Evolutionary conservation across 75 land plant genomes (phyloP), one percentile per base, ranked within the genome.

Genomic region (Larix kaempferi): DNA sequence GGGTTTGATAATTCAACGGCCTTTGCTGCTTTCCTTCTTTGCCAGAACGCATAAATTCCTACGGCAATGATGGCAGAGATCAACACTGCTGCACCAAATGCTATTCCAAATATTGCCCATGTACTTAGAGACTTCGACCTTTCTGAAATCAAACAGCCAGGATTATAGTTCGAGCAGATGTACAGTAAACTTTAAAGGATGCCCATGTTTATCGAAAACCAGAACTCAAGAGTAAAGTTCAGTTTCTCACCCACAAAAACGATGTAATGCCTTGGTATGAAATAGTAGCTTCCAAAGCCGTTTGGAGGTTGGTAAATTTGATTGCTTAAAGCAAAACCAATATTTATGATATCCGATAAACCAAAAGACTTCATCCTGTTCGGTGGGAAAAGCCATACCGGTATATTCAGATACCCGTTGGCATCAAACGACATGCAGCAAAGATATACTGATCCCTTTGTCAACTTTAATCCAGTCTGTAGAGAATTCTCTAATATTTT

Each of bases 391-490:
- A 90, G 27, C 52, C 74, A 19, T 4, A 90, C 54, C 57, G 11
- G 54, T 61, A 87, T 21, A 44, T 66, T 33, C 33, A 90, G 84
- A 55, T 85, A 79, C 39, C 61, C 74, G 33, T 41, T 21, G 6
- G 59, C 2, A 73, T 76, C 44, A 35, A 72, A 65, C 3, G 15
- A 52, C n/a, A 80, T 75, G 75, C 84, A 81, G 59, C 66, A n/a
- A 14, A 90, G 63, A 72, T 76, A 79, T 57, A 90, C 82, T 26
- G 89, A 85, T 37, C 84, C 84, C 11, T 81, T 80, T 21, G 86
- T 78, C 13, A 82, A 17, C 56, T 74, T 39, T 49, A 49, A 49
- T 49, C 12, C 12, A 2, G 54, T 49, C 10, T 11, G 11, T 10
- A 49, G 12, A 49, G 23, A 0, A n/a, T 59, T 1, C 74, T 86